These are phyloP conservation scores for Lepiota subincarnata DNA, from an alignment of 768 basidiomycete species.

Conservation along the genomic window DNA sequence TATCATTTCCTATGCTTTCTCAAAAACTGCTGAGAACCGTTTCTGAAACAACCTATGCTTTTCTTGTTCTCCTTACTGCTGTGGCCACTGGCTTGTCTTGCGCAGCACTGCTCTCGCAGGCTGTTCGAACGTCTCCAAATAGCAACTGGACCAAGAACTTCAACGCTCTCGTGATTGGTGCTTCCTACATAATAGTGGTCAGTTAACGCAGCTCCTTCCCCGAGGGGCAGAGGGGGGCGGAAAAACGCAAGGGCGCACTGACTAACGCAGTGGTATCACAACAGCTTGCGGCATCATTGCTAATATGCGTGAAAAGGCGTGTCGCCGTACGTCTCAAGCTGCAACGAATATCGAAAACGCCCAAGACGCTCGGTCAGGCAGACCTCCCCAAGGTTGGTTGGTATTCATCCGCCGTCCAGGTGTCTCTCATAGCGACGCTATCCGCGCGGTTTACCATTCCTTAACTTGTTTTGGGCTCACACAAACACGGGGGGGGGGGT, in stretches of 20 bases:
- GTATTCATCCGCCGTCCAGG: conserved; percentile 15
- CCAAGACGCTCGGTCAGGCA: conserved; percentile 43
- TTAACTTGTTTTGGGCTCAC: background rate
- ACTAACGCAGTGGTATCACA: background rate
- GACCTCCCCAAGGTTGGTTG: conserved; percentile 59
- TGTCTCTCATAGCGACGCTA: background rate
- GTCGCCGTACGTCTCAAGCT: conserved; percentile 62
- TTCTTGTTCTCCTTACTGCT: conserved; percentile 45
- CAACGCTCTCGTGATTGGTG: conserved; percentile 64
- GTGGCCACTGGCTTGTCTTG: conserved; percentile 62
- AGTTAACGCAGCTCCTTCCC: conserved; percentile 19
- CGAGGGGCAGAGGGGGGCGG: background rate
- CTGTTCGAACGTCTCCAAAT: conserved; percentile 58
- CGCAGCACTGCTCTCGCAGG: conserved; percentile 63
- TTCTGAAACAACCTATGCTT: conserved; percentile 49
- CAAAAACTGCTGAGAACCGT: conserved; percentile 44
- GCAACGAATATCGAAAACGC: conserved; percentile 62
- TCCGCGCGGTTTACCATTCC: background rate
- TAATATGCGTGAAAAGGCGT: conserved; percentile 64
- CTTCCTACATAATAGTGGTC: conserved; percentile 70
- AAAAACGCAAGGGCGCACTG: background rate
- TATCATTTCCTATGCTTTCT: conserved; percentile 30
- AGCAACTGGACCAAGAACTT: conserved; percentile 57
- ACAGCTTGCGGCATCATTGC: conserved; percentile 54
- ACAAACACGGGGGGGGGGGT: background rate